phyloP scores from a whole-genome alignment of 2,329 filamentous ascomycete genomes.

The Zasmidium angulare region DNA sequence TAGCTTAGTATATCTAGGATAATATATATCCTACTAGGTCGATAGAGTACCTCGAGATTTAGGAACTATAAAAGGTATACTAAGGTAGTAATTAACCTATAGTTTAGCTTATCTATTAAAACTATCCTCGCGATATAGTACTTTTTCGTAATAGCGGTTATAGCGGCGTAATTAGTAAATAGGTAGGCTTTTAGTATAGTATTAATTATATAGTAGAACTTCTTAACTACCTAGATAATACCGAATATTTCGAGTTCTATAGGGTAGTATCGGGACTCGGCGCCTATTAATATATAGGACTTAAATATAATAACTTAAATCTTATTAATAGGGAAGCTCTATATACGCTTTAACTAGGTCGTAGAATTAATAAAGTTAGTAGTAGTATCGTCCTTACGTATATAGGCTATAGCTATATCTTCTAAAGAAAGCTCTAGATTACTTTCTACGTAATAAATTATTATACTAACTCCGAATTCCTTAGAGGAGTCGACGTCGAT shows the following conservation, averaged over 20 bases:
- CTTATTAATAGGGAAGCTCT: background rate
- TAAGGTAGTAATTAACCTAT: background rate
- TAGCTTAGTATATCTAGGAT: background rate
- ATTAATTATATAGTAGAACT: background rate
- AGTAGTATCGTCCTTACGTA: background rate
- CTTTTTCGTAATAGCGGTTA: slow-evolving; percentile 1
- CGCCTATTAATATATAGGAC: background rate
- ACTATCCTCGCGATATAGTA: background rate
- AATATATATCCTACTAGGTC: background rate
- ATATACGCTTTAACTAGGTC: background rate
- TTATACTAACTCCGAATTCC: background rate
- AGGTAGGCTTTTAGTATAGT: background rate
- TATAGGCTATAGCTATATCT: background rate
- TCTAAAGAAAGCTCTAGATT: background rate
- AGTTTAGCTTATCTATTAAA: background rate
- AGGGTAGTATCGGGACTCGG: background rate
- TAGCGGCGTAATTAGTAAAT: slow-evolving; percentile 1
- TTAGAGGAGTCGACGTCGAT: background rate
- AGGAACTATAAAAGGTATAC: slow-evolving; percentile 3
- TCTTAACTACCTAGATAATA: slow-evolving; percentile 1
- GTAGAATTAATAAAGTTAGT: background rate
- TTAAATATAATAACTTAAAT: slow-evolving; percentile 1
- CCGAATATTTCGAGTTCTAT: slow-evolving; percentile 2
- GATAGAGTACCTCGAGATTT: no score
- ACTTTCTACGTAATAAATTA: slow-evolving; percentile 1